phyloP scores from a whole-genome alignment of 2,329 filamentous ascomycete genomes.

The Fusarium begoniae region DNA sequence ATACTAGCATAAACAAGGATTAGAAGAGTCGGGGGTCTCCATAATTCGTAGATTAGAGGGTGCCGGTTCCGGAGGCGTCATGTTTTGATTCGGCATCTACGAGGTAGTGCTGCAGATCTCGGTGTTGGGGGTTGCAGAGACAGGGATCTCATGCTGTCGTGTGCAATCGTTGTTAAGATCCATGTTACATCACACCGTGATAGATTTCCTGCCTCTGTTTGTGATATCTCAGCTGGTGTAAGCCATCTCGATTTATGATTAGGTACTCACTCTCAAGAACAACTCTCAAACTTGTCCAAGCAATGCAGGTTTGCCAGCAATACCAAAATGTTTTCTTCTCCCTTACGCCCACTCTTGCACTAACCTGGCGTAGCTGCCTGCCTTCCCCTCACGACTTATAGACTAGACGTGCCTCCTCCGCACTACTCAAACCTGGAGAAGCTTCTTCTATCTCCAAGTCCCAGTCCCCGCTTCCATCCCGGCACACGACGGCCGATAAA shows the following conservation, averaged over 20 bases:
- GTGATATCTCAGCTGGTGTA: neutral
- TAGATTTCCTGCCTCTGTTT: neutral
- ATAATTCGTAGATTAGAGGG: neutral
- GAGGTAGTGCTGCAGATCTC: slow-evolving; percentile 24
- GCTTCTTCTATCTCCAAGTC: neutral
- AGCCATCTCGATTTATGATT: neutral
- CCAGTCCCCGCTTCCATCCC: slow-evolving; percentile 11
- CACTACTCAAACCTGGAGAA: slow-evolving; percentile 20
- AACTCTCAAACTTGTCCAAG: neutral
- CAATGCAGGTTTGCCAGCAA: neutral
- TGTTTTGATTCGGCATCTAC: slow-evolving; percentile 9
- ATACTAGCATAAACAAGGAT: neutral
- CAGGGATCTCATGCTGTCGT: neutral
- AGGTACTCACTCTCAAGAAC: neutral
- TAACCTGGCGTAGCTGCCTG: neutral
- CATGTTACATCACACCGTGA: slow-evolving; percentile 4
- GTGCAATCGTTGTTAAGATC: neutral
- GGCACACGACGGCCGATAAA: slow-evolving; percentile 29
- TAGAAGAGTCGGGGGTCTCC: neutral
- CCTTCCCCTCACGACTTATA: neutral
- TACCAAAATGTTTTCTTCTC: neutral
- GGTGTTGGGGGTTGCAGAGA: slow-evolving; percentile 8
- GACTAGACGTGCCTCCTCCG: slow-evolving; percentile 5
- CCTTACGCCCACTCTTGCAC: neutral
- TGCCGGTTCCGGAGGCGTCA: slow-evolving; percentile 4